A percentile compares a stretch with the other conserved stretches of the same genome.
These are phyloP conservation scores for Flaveria brownii DNA, from an alignment of 129 eudicot species.

Conservation along the genomic window DNA sequence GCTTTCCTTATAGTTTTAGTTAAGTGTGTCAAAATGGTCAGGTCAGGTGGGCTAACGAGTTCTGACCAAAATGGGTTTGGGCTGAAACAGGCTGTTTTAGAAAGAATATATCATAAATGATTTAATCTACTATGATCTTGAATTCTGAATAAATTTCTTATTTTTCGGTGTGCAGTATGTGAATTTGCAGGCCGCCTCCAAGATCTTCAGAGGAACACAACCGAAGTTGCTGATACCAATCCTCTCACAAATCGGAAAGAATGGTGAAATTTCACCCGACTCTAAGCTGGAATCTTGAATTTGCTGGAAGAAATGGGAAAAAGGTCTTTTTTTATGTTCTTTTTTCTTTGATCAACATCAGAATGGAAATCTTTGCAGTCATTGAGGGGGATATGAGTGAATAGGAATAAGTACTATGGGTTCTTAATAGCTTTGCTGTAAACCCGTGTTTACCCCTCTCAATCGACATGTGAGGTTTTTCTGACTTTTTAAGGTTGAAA, in stretches of 20 bases:
- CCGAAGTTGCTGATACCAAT: slow-evolving; percentile 37
- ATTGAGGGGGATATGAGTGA: slow-evolving; percentile 43
- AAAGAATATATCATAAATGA: too few species aligned
- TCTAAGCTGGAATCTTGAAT: slow-evolving; percentile 62
- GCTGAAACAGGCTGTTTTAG: too few species aligned
- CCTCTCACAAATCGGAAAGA: slow-evolving; percentile 39
- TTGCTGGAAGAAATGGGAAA: slow-evolving; percentile 16
- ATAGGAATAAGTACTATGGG: slow-evolving; percentile 64
- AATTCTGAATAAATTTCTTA: slow-evolving; percentile 17
- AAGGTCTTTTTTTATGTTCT: slow-evolving; percentile 33
- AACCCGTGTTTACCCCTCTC: slow-evolving; percentile 35
- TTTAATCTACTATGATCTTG: not conserved
- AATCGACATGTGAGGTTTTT: slow-evolving; percentile 30
- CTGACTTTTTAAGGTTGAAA: slow-evolving; percentile 26
- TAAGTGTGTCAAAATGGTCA: not conserved
- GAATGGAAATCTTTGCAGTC: slow-evolving; percentile 28
- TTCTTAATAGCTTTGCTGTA: slow-evolving; percentile 33
- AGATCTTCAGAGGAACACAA: slow-evolving; percentile 45
- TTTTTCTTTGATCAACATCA: slow-evolving; percentile 34
- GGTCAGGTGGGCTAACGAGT: not conserved
- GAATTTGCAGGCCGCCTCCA: slow-evolving; percentile 49
- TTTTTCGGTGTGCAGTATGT: slow-evolving; percentile 49
- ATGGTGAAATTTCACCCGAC: slow-evolving; percentile 54
- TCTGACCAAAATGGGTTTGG: too few species aligned
- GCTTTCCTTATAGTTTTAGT: not conserved